Base-by-base conservation (phyloP, 129 eudicot species). In the Tanacetum coccineum region DNA sequence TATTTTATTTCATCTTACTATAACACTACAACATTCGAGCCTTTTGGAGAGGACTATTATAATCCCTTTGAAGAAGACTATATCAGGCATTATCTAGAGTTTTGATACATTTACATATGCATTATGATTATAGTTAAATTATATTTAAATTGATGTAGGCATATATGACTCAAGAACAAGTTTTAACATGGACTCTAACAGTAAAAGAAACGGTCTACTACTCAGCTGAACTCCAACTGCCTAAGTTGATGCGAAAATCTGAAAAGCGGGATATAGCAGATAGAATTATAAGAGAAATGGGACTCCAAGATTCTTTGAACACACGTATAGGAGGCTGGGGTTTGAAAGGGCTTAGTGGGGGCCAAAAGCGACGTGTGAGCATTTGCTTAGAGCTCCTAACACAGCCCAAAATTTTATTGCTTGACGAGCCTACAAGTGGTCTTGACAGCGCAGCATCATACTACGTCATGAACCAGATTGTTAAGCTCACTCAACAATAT, bases 371-470 rank as follows among this genome's bases (percentile, higher is more conserved):
- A 50, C 79, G 93, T 64, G 75, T 88, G 14, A 83, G 89, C 79
- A 85, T 88, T 65, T 85, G 96, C 70, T 44, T 83, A 8, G 86
- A 89, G 44, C 87, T 89, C 59, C 39, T 86, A 30, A 89, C 81
- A 26, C 74, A 81, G 20, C 96, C 96, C 4, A 83, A 74, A 22
- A 82, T 85, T 42, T 80, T 89, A 2, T 83, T 89, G 69, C 87
- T 89, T 6, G 96, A 89, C 25, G 96, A 89, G 73, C 94, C 96
- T 9, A 89, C 96, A 8, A 88, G 96, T 50, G 96, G 96, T 14
- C 93, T 88, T 4, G 96, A 88, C 26, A 88, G 96, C 13, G 96
- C 94, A 17, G 79, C 94, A 6, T 82, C 96, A 1, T 88, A 82
- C 64, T 64, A 85, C 72, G 85, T 88, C 62, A 85, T 85, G 89